Conservation (phyloP, 768 basidiomycete species). For the Phylloporus scabripes region DNA sequence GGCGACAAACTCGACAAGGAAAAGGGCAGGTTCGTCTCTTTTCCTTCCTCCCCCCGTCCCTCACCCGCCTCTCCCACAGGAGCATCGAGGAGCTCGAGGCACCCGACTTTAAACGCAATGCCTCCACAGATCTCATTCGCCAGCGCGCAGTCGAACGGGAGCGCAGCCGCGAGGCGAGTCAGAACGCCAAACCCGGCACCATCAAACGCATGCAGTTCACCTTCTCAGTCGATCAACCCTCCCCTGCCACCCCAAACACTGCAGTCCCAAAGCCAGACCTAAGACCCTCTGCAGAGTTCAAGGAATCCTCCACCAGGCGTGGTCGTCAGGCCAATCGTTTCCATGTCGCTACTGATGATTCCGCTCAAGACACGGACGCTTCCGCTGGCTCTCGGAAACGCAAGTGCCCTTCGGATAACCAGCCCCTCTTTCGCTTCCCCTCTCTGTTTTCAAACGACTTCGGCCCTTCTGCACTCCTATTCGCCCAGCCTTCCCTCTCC, state of each 20-base stretch:
- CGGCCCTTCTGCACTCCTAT: constrained; percentile 70
- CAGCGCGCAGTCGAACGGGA: constrained; percentile 80
- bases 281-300: constrained; percentile 61
- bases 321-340: constrained; percentile 37
- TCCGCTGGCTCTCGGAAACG: constrained; percentile 26
- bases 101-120: constrained; percentile 74
- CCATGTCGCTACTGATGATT: constrained; percentile 29
- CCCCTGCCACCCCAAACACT: constrained; percentile 39
- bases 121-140: constrained; percentile 73
- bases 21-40: constrained; percentile 68
- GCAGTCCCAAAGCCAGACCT: constrained; percentile 58
- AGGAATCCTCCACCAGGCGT: constrained; percentile 40
- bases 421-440: constrained; percentile 59
- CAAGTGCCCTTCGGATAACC: constrained; percentile 19
- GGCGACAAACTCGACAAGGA: constrained; percentile 91
- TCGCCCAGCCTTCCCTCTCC: constrained; percentile 60
- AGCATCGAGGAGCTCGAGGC: constrained; percentile 82
- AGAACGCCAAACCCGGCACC: constrained; percentile 58
- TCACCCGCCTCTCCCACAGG: constrained; percentile 36
- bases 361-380: constrained; percentile 20
- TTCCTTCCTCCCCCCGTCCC: constrained; percentile 8
- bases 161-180: constrained; percentile 65
- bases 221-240: constrained; percentile 74
- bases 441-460: constrained; percentile 70
- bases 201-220: constrained; percentile 91